Evolutionary conservation across 1,284 basidiomycete species (phyloP).

Genomic region (Wallemia mellicola): DNA sequence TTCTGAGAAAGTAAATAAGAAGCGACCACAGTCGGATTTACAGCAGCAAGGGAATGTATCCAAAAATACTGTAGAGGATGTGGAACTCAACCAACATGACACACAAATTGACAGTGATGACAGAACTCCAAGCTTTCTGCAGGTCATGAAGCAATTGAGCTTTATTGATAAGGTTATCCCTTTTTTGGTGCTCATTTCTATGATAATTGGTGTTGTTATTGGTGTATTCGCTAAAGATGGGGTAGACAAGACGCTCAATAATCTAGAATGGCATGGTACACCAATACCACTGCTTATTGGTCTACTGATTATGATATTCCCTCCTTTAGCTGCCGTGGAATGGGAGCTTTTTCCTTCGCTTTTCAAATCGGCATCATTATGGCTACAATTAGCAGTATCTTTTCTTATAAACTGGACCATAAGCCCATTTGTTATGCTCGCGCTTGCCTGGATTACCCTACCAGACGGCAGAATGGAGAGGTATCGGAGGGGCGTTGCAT

Average conservation of each 20-base stretch:
- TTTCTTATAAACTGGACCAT: constrained; percentile 53
- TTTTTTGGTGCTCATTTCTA: constrained; percentile 36
- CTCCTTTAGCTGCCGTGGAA: constrained; percentile 26
- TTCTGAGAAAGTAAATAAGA: too few species aligned
- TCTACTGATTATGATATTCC: constrained; percentile 74
- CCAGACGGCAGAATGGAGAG: constrained; percentile 31
- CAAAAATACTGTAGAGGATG: too few species aligned
- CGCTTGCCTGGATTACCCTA: constrained; percentile 49
- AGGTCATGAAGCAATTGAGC: too few species aligned
- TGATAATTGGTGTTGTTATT: constrained; percentile 50
- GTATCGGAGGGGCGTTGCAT: constrained; percentile 22
- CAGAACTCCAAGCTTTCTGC: too few species aligned
- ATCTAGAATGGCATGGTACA: constrained; percentile 12
- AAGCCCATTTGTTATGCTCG: constrained; percentile 54
- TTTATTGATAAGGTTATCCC: constrained; percentile 44
- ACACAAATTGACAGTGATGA: too few species aligned
- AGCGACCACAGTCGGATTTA: too few species aligned
- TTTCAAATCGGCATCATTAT: constrained; percentile 27
- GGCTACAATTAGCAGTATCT: constrained; percentile 40
- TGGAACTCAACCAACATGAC: too few species aligned
- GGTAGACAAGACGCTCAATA: constrained; percentile 6
- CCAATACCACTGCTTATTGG: constrained; percentile 38
- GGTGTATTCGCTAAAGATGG: constrained; percentile 23
- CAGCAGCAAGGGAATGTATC: too few species aligned
- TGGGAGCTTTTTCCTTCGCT: constrained; percentile 37